Evolutionary conservation across 371 early-diverging fungal genomes (phyloP), one percentile per base, ranked within the genome.

Genomic region (Syncephalastrum racemosum): DNA sequence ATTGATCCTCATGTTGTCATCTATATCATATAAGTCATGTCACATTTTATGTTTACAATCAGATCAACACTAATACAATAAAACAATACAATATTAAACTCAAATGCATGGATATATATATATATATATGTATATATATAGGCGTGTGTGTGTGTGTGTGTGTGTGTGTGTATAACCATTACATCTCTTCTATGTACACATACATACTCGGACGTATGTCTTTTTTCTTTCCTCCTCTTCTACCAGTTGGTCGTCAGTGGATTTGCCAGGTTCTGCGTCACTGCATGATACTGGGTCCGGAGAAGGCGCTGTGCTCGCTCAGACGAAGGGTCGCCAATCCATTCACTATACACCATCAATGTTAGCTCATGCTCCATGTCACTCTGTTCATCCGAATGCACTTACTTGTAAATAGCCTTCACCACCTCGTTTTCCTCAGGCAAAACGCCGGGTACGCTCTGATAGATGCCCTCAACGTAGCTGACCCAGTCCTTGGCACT

Each of bases 201-300:
- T 31, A 31, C 36, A 25, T 5, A 25, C 25, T 10, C 2, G 36
- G 6, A 10, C 36, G 36, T 31, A 3, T 31, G 22, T 50, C 51
- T 45, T 45, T 8, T n/a, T 53, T 43, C 12, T 22, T n/a, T 43
- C 15, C 2, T 57, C 59, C 59, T 69, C 2, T 57, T 62, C 59
- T 69, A 91, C 92, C 92, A 91, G 50, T 86, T 89, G 20, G 89
- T 90, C 13, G 83, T 84, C 48, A 91, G 63, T 18, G 87, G 87
- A 64, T 85, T 87, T 1, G 60, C 68, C 46, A 85, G 62, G 46
- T 70, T 80, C 64, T 81, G 79, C 31, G 85, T 85, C 2, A 93
- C 82, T 4, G 89, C 90, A 60, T 86, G 90, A 53, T 93, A 93
- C 55, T 83, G 80, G 18, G 93, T 93, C 49, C 86, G 86, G 7